Evolutionary conservation across 208 protist genomes (phyloP).

Genomic region (Acanthamoeba castellanii): DNA sequence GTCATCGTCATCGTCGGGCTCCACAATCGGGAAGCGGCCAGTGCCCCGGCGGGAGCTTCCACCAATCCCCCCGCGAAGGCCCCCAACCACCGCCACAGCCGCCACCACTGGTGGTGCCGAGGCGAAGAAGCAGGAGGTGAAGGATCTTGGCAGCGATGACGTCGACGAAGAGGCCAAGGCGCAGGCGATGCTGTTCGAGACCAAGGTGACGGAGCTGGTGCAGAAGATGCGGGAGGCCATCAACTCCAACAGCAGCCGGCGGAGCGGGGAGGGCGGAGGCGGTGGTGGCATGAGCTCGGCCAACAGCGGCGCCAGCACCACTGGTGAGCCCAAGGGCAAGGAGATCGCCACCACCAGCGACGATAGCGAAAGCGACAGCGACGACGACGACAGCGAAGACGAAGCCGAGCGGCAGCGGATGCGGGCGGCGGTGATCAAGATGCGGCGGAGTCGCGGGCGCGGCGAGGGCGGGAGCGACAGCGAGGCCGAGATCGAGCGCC

Average conservation of each 20-base stretch:
- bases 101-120: too few species aligned
- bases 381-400: not conserved
- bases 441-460: not conserved
- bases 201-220: not conserved
- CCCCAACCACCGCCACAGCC: too few species aligned
- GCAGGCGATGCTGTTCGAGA: constrained; percentile 1
- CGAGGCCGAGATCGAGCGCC: not conserved
- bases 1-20: too few species aligned
- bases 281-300: not conserved
- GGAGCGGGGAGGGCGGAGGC: not conserved
- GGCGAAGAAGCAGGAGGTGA: too few species aligned
- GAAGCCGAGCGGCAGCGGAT: not conserved
- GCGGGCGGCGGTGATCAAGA: not conserved
- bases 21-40: too few species aligned
- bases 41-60: too few species aligned
- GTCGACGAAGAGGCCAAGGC: not conserved
- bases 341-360: not conserved
- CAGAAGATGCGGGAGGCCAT: constrained; percentile 15
- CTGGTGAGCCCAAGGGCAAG: not conserved
- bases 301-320: not conserved
- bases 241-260: not conserved
- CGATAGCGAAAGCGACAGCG: not conserved
- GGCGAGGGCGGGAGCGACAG: not conserved
- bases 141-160: not conserved
- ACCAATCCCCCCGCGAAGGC: too few species aligned